Evolutionary conservation across 345 rosid species (phyloP).

Genomic region (Arabis hirsuta): DNA sequence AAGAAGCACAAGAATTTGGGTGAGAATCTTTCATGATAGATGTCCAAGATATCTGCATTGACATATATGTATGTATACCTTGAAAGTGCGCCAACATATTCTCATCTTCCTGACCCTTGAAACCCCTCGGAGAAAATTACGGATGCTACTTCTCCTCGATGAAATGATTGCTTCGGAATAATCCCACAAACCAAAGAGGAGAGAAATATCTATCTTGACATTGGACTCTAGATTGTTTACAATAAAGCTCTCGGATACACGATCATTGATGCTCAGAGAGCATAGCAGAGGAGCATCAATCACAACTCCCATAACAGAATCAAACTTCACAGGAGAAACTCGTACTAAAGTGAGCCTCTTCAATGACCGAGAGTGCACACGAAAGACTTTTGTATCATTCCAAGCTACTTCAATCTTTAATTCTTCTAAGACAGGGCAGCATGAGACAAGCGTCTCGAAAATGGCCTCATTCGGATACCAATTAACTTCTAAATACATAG

Average conservation of each 20-base stretch:
- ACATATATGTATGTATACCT: neutral
- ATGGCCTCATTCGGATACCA: neutral
- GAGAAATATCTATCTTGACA: conserved; percentile 3
- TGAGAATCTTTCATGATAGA: neutral
- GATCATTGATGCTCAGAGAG: conserved; percentile 6
- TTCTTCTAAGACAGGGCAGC: neutral
- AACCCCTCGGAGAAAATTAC: neutral
- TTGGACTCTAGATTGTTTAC: neutral
- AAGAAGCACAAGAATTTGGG: neutral
- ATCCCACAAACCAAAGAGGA: neutral
- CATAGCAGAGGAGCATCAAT: conserved; percentile 19
- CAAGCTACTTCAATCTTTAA: neutral
- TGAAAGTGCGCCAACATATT: conserved; percentile 1
- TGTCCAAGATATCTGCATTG: neutral
- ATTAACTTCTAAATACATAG: neutral
- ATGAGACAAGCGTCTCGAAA: neutral
- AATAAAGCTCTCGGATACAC: neutral
- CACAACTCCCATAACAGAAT: conserved; percentile 11
- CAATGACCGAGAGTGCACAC: neutral
- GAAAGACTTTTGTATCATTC: neutral
- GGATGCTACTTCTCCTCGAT: neutral
- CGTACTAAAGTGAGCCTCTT: conserved; percentile 6
- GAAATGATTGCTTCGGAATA: neutral
- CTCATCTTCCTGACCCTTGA: conserved; percentile 4
- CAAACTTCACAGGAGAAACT: neutral